Evolutionary conservation across 495 filamentous ascomycete genomes (phyloP).

Genomic region (Neurospora sublineolata): DNA sequence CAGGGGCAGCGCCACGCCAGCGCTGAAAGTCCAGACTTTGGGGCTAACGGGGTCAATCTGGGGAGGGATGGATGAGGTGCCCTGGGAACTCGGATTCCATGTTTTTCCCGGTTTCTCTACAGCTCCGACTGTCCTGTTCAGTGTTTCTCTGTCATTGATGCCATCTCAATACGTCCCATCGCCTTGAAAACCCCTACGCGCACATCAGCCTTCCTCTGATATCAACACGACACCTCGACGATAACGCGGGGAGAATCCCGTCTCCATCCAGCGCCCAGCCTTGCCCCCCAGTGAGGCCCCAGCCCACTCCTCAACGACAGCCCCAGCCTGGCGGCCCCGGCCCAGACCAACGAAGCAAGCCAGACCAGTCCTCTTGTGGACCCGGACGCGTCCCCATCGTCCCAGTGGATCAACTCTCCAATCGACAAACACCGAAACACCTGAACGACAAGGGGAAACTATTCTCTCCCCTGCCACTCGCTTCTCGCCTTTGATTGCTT

Average conservation of each 20-base stretch:
- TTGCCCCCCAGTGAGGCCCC: not conserved
- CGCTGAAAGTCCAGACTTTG: not conserved
- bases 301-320: not conserved
- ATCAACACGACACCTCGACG: not conserved
- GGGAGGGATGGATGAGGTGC: too few relatives aligned
- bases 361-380: not conserved
- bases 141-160: not conserved
- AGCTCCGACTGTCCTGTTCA: not conserved
- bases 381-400: not conserved
- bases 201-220: not conserved
- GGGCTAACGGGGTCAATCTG: not conserved
- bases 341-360: not conserved
- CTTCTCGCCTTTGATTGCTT: not conserved
- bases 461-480: not conserved
- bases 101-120: too few relatives aligned
- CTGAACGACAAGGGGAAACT: not conserved
- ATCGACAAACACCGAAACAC: not conserved
- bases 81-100: not conserved
- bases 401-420: not conserved
- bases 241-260: not conserved
- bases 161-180: not conserved
- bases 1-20: not conserved
- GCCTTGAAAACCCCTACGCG: not conserved
- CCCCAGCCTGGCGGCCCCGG: not conserved
- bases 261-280: not conserved